Conservation (phyloP, 371 early-diverging fungal genomes). For the Amoeboaphelidium protococcarum region DNA sequence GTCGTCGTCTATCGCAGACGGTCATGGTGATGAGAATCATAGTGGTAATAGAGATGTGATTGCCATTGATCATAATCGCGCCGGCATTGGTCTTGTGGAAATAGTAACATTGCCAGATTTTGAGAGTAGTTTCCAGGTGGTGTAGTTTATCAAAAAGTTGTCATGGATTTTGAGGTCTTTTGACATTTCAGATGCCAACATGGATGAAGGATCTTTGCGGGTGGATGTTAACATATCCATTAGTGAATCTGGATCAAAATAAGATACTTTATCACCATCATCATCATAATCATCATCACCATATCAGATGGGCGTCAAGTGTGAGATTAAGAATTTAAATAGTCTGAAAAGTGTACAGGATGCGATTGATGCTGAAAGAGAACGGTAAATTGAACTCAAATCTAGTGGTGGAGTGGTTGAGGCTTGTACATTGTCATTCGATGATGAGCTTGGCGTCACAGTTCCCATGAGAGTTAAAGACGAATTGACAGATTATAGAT, state of each 20-base stretch:
- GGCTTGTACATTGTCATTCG: constrained; percentile 55
- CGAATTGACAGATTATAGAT: constrained; percentile 47
- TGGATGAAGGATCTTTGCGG: constrained; percentile 72
- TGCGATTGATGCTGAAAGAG: constrained; percentile 40
- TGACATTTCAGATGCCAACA: constrained; percentile 42
- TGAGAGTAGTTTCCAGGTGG: constrained; percentile 40
- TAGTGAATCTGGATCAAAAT: constrained; percentile 5
- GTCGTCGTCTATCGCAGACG: background rate
- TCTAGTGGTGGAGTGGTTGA: constrained; percentile 19
- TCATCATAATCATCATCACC: constrained; percentile 11
- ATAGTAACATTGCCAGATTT: constrained; percentile 70
- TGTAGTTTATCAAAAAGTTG: constrained; percentile 39
- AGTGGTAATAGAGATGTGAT: constrained; percentile 27
- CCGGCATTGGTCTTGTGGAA: constrained; percentile 61
- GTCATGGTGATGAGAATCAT: constrained; percentile 61
- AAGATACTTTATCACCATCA: constrained; percentile 3
- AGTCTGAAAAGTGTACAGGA: constrained; percentile 15
- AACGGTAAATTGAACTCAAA: constrained; percentile 33
- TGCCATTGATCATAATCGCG: constrained; percentile 58
- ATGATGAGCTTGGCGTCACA: constrained; percentile 29
- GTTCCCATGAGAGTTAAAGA: constrained; percentile 48
- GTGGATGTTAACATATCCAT: constrained; percentile 83
- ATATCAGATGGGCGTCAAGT: constrained; percentile 31
- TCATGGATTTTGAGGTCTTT: constrained; percentile 38
- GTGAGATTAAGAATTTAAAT: constrained; percentile 72